A percentile compares a stretch with the other conserved stretches of the same genome.
Evolutionary conservation across 352 stramenopile species (phyloP).

Genomic region (Peronosclerospora sorghi): DNA sequence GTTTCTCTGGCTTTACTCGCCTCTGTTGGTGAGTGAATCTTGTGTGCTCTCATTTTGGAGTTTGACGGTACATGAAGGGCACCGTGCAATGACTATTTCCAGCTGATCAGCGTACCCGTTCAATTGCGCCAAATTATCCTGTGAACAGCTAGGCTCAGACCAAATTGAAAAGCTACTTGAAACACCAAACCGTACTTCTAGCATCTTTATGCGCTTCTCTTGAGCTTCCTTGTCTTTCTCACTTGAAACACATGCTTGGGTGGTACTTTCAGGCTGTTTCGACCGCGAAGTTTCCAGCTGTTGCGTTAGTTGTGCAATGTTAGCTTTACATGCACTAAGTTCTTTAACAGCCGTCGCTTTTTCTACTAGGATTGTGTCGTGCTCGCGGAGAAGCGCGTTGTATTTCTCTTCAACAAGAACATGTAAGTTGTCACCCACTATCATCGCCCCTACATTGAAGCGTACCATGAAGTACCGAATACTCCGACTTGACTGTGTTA

Average conservation of each 20-base stretch:
- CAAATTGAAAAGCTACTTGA: background rate
- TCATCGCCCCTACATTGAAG: background rate
- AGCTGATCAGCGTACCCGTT: conserved; percentile 73
- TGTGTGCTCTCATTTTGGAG: conserved; percentile 59
- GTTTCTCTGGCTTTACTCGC: conserved; percentile 13
- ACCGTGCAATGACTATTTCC: conserved; percentile 64
- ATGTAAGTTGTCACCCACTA: no score
- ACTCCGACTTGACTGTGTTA: conserved; percentile 7
- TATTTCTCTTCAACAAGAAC: conserved; percentile 18
- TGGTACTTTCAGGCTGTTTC: conserved; percentile 1
- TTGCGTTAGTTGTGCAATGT: conserved; percentile 30
- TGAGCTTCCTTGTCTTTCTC: conserved; percentile 15
- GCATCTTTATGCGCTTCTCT: conserved; percentile 37
- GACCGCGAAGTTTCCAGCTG: conserved; percentile 14
- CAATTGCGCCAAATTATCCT: conserved; percentile 72
- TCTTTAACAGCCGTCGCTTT: conserved; percentile 5
- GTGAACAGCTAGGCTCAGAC: conserved; percentile 1
- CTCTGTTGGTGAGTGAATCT: conserved; percentile 17
- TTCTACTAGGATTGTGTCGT: conserved; percentile 4
- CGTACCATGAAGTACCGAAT: conserved; percentile 15
- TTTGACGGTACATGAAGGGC: conserved; percentile 54
- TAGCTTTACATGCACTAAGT: conserved; percentile 18
- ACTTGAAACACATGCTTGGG: background rate
- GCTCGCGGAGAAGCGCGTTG: conserved; percentile 13
- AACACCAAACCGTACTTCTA: conserved; percentile 36